Evolutionary conservation across 306 rosid genomes (phyloP).

Genomic region (Datisca glomerata): DNA sequence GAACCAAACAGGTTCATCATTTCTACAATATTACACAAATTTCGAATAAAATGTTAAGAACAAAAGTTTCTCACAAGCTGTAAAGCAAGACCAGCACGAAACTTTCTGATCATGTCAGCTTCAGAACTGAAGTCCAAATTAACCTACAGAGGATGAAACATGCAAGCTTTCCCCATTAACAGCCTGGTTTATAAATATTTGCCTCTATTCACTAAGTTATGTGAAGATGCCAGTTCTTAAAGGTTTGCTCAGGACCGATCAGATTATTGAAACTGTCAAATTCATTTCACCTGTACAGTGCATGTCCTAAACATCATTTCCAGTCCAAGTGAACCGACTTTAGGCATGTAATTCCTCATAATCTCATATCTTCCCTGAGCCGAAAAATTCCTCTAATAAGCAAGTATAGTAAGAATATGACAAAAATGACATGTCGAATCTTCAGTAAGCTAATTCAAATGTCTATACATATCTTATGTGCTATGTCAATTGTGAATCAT

Average conservation of each 20-base stretch:
- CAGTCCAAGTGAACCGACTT: constrained; percentile 94
- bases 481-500: not conserved
- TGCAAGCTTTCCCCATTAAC: not conserved
- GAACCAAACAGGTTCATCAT: too few relatives aligned
- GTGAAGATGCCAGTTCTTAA: not conserved
- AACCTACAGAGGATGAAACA: constrained; percentile 37
- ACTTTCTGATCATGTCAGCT: constrained; percentile 89
- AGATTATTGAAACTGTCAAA: not conserved
- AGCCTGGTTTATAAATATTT: constrained; percentile 1
- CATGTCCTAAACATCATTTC: constrained; percentile 99
- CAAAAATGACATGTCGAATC: too few relatives aligned
- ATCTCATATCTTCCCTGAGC: constrained; percentile 92
- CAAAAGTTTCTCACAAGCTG: constrained; percentile 72
- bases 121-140: constrained; percentile 95
- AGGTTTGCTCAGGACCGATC: not conserved
- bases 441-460: too few relatives aligned
- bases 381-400: too few relatives aligned
- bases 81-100: constrained; percentile 87
- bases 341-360: constrained; percentile 95
- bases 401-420: too few relatives aligned
- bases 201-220: not conserved
- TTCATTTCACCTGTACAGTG: constrained; percentile 81
- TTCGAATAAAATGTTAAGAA: constrained; percentile 5
- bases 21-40: constrained; percentile 7
- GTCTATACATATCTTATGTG: too few relatives aligned